Evolutionary conservation across 495 filamentous ascomycete genomes (phyloP).

Genomic region (Hyaloscypha finlandica): DNA sequence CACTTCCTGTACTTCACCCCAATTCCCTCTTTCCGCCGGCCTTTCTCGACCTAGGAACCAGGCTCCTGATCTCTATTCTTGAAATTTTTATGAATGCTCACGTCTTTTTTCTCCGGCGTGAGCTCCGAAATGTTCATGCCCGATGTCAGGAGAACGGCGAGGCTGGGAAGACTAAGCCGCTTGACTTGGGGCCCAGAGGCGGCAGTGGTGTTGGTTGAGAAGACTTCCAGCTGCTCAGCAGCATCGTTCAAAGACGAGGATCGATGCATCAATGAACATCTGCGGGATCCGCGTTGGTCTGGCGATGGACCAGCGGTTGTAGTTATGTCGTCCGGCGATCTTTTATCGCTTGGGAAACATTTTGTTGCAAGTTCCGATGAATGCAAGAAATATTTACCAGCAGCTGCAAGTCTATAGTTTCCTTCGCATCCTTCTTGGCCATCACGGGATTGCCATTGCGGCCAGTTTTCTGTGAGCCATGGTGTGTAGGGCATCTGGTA

Average conservation of each 20-base stretch:
- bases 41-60: neutral
- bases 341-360: neutral
- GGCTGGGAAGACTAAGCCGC: conserved; percentile 12
- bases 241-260: conserved; percentile 8
- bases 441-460: neutral
- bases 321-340: neutral
- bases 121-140: conserved; percentile 5
- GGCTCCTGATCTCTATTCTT: neutral
- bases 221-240: neutral
- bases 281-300: neutral
- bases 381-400: too few species aligned
- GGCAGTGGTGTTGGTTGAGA: neutral
- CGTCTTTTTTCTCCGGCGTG: neutral
- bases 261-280: neutral
- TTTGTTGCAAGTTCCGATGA: neutral
- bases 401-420: neutral
- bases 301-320: neutral
- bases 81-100: neutral
- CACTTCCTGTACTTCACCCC: neutral
- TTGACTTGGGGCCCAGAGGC: neutral
- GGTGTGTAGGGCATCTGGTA: neutral
- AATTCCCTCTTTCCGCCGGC: neutral
- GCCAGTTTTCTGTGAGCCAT: neutral
- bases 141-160: neutral
- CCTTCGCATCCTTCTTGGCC: neutral